Evolutionary conservation across 1,284 basidiomycete genomes (phyloP).

Genomic region (Stereum hirsutum): DNA sequence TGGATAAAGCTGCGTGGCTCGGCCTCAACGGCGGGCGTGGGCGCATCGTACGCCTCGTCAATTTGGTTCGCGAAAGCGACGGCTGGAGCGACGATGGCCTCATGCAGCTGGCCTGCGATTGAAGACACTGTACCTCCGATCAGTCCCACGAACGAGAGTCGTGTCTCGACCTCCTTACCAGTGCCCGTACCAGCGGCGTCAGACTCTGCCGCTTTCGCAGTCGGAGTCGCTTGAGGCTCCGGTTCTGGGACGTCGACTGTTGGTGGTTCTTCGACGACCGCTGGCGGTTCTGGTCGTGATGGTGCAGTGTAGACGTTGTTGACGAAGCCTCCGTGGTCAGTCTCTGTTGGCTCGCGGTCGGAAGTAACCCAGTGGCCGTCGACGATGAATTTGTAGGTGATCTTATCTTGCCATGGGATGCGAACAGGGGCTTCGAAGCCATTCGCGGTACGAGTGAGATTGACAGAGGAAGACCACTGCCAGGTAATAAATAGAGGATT

Average conservation of each 20-base stretch:
- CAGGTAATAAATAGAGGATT: constrained; percentile 5
- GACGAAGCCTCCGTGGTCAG: constrained; percentile 49
- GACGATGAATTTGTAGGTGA: constrained; percentile 73
- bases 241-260: no score
- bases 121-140: background rate
- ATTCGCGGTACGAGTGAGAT: constrained; percentile 37
- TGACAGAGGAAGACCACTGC: constrained; percentile 60
- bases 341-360: constrained; percentile 49
- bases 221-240: constrained; percentile 6
- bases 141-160: background rate
- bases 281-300: constrained; percentile 29
- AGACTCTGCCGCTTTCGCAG: constrained; percentile 7
- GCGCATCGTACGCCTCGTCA: constrained; percentile 3
- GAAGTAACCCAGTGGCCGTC: constrained; percentile 61
- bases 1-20: background rate
- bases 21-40: constrained; percentile 3
- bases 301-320: constrained; percentile 68
- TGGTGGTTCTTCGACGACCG: no score
- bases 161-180: constrained; percentile 4
- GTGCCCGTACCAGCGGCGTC: constrained; percentile 5
- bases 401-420: constrained; percentile 56
- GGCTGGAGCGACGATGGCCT: constrained; percentile 1
- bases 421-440: constrained; percentile 49
- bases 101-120: background rate
- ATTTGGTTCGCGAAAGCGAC: constrained; percentile 2